phyloP scores from a whole-genome alignment of 768 basidiomycete species.

The Russula virescens region DNA sequence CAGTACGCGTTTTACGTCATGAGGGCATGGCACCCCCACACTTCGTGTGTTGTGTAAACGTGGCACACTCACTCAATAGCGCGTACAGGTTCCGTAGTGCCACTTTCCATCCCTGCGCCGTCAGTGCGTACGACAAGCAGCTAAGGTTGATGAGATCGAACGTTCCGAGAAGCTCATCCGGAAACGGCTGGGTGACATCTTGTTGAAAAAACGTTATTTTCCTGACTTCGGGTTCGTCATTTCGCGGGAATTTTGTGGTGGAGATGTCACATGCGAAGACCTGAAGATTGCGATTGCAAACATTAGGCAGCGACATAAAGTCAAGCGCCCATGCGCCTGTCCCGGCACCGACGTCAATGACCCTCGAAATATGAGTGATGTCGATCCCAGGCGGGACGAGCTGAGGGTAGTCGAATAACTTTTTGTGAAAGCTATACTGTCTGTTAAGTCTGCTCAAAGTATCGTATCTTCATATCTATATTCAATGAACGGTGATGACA shows the following conservation, averaged over 20 bases:
- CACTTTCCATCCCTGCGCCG: not conserved
- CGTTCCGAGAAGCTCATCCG: slow-evolving; percentile 2
- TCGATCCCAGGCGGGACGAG: not conserved
- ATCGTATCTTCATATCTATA: not conserved
- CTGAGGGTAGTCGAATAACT: not conserved
- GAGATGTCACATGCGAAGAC: slow-evolving; percentile 13
- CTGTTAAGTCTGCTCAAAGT: not conserved
- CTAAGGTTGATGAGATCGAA: slow-evolving; percentile 5
- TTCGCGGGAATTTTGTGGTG: not conserved
- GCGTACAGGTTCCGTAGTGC: not conserved
- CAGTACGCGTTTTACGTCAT: not conserved
- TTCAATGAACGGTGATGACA: not conserved
- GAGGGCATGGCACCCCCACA: not conserved
- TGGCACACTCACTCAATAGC: not conserved
- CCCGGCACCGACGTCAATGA: not conserved
- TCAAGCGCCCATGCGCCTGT: slow-evolving; percentile 4
- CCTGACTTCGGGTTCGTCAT: not conserved
- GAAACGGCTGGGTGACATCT: slow-evolving; percentile 1
- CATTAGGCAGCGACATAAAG: not conserved
- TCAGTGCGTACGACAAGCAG: not conserved
- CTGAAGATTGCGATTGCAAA: not conserved
- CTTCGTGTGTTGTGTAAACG: not conserved
- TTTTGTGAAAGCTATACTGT: not conserved
- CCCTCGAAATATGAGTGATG: not conserved
- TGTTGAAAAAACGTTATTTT: not conserved